Conservation (phyloP, 2,329 filamentous ascomycete species). For the Colletotrichum cereale region DNA sequence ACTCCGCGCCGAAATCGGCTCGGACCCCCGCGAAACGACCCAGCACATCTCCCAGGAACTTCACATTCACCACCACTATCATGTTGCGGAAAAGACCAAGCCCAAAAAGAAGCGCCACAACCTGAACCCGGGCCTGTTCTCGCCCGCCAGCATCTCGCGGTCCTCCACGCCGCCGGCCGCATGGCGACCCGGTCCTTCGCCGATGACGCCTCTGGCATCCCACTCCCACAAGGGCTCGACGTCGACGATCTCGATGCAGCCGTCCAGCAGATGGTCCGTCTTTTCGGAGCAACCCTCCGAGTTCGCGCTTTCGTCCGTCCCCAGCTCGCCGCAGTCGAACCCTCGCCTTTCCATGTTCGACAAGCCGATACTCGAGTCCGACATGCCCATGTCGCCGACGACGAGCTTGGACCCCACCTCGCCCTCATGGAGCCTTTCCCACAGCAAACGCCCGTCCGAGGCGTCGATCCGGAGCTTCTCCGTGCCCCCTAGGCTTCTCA, state of each 20-base stretch:
- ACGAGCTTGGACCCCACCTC: constrained; percentile 80
- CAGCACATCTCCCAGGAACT: constrained; percentile 75
- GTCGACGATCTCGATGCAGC: constrained; percentile 57
- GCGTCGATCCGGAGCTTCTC: constrained; percentile 53
- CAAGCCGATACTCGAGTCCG: constrained; percentile 73
- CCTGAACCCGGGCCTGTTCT: constrained; percentile 72
- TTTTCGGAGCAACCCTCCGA: constrained; percentile 73
- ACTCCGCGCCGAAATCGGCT: constrained; percentile 78
- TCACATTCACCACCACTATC: constrained; percentile 96
- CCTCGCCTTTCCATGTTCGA: constrained; percentile 85
- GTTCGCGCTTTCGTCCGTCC: constrained; percentile 77
- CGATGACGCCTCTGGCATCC: constrained; percentile 56
- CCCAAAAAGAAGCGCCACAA: constrained; percentile 78
- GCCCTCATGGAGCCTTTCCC: constrained; percentile 64
- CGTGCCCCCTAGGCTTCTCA: constrained; percentile 45
- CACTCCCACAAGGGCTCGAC: constrained; percentile 64
- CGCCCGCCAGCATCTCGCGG: constrained; percentile 59
- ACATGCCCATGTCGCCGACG: constrained; percentile 84
- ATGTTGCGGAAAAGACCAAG: constrained; percentile 74
- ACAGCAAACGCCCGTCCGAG: constrained; percentile 69
- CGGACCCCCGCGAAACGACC: constrained; percentile 45
- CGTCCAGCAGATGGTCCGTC: constrained; percentile 72
- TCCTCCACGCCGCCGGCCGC: constrained; percentile 57
- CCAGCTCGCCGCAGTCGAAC: constrained; percentile 84
- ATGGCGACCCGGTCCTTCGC: constrained; percentile 54